Evolutionary conservation across 805 yeast genomes (phyloP).

Genomic region (Tetrapisispora iriomotensis): DNA sequence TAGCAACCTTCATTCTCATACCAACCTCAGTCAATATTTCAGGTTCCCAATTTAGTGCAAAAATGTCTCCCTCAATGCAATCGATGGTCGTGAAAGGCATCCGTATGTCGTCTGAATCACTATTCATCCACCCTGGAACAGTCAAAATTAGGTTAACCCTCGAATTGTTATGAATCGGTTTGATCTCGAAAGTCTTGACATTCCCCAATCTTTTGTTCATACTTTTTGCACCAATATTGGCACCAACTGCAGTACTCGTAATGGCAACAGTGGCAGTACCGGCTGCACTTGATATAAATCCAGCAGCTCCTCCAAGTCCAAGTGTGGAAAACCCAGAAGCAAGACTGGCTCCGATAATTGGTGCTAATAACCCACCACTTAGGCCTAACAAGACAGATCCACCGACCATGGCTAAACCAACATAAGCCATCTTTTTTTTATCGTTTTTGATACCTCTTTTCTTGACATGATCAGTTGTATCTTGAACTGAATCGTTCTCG

Average conservation of each 20-base stretch:
- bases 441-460: conserved; percentile 54
- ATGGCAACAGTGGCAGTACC: conserved; percentile 92
- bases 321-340: conserved; percentile 95
- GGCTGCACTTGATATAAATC: conserved; percentile 91
- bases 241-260: conserved; percentile 85
- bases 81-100: conserved; percentile 93
- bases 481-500: conserved; percentile 66
- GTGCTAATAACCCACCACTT: conserved; percentile 93
- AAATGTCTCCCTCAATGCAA: conserved; percentile 94
- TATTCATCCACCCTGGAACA: conserved; percentile 95
- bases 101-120: conserved; percentile 88
- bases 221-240: conserved; percentile 74
- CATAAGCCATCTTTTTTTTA: conserved; percentile 64
- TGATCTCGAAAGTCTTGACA: conserved; percentile 85
- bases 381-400: conserved; percentile 90
- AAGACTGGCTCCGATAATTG: conserved; percentile 94
- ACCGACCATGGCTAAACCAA: conserved; percentile 91
- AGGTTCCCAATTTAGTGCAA: conserved; percentile 92
- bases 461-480: conserved; percentile 58
- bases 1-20: conserved; percentile 85
- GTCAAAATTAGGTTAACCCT: conserved; percentile 80
- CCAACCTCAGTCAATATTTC: conserved; percentile 94
- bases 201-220: conserved; percentile 82
- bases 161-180: conserved; percentile 83
- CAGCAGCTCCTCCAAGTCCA: conserved; percentile 87